Percentiles rank a stretch among this genome's conserved stretches.
These are phyloP conservation scores for Chondrus crispus DNA, from an alignment of 23 red algal species.

Conservation along the genomic window DNA sequence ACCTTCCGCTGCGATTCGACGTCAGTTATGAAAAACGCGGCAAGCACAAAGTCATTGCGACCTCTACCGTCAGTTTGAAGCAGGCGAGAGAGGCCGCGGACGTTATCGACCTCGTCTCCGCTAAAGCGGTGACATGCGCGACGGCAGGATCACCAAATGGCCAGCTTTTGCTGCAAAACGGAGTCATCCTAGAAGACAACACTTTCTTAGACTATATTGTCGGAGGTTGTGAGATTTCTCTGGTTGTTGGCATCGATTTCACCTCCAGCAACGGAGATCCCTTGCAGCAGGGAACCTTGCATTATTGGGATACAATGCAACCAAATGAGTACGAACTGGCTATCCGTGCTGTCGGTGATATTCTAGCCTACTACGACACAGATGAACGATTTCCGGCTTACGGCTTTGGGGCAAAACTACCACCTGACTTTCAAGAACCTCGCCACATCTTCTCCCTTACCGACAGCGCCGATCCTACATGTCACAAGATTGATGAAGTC, in stretches of 20 bases:
- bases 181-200: constrained; percentile 12
- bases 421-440: constrained; percentile 54
- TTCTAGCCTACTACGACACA: constrained; percentile 34
- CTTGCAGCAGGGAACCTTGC: constrained; percentile 49
- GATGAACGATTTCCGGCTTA: constrained; percentile 51
- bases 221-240: constrained; percentile 80
- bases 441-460: constrained; percentile 70
- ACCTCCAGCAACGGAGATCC: constrained; percentile 81
- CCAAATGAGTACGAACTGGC: constrained; percentile 76
- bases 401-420: constrained; percentile 88
- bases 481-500: constrained; percentile 67
- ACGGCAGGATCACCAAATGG: background rate
- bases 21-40: constrained; percentile 39
- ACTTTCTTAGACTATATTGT: constrained; percentile 86
- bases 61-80: background rate
- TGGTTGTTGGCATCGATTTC: constrained; percentile 82
- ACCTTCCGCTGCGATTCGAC: constrained; percentile 31
- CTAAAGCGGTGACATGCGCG: background rate
- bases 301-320: constrained; percentile 65
- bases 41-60: constrained; percentile 25
- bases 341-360: constrained; percentile 70
- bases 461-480: constrained; percentile 42
- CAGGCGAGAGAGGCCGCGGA: background rate
- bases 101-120: background rate
- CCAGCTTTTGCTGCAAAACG: constrained; percentile 25